Percentiles rank a stretch among this genome's conserved stretches.
Conservation (phyloP, 768 basidiomycete genomes). For the Mycena rebaudengoi region DNA sequence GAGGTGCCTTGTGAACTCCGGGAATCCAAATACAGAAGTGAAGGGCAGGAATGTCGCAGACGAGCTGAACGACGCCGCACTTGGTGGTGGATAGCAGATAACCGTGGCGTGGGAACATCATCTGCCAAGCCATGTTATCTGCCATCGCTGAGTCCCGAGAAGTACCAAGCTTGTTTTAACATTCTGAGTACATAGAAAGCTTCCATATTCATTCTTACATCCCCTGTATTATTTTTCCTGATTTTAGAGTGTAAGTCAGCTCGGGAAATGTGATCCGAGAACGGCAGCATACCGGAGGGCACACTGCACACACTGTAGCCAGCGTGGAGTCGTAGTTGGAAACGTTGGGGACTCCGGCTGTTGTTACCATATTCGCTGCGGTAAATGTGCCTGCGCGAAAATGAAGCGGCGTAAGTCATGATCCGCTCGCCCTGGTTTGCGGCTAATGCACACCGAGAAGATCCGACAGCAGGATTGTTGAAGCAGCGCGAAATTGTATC, state of each 20-base stretch:
- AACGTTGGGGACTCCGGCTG: background rate
- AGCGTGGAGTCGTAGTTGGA: background rate
- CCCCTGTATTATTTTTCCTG: too few species aligned
- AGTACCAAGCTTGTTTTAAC: too few species aligned
- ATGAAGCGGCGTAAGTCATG: background rate
- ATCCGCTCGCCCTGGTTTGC: background rate
- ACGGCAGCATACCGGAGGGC: background rate
- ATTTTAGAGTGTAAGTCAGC: background rate
- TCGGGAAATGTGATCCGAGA: background rate
- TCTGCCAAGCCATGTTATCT: too few species aligned
- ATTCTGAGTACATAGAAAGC: too few species aligned
- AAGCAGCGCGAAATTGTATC: background rate
- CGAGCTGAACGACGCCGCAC: too few species aligned
- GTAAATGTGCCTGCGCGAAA: background rate
- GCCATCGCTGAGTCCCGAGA: too few species aligned
- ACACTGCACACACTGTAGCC: background rate
- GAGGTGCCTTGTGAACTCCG: too few species aligned
- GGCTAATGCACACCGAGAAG: background rate
- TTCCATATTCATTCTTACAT: too few species aligned
- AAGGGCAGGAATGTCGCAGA: too few species aligned
- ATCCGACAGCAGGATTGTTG: background rate
- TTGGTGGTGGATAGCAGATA: too few species aligned
- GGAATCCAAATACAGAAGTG: too few species aligned
- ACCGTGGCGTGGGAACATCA: too few species aligned
- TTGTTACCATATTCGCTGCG: background rate